Evolutionary conservation across 306 rosid genomes (phyloP).

Genomic region (Lotus japonicus): DNA sequence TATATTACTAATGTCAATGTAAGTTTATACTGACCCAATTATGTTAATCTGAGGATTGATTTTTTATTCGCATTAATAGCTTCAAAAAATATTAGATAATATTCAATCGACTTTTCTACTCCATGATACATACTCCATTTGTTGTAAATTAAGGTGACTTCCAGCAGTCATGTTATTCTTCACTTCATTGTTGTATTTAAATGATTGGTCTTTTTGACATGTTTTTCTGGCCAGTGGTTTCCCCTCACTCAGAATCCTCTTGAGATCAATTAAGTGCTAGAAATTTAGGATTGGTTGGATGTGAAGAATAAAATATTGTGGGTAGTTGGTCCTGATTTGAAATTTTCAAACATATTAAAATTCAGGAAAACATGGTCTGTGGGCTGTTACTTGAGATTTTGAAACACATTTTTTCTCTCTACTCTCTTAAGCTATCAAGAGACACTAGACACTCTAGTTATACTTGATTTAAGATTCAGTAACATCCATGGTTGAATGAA

Average conservation of each 20-base stretch:
- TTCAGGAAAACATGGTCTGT: not conserved
- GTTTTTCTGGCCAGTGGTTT: not conserved
- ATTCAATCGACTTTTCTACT: not conserved
- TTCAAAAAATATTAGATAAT: not conserved
- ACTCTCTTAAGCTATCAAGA: not conserved
- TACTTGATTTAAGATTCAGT: not conserved
- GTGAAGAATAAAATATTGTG: not conserved
- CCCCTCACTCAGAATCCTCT: not conserved
- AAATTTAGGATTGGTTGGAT: not conserved
- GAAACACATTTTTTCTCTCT: not conserved
- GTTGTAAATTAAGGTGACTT: not conserved
- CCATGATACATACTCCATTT: not conserved
- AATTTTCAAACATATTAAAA: not conserved
- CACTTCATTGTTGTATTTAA: not conserved
- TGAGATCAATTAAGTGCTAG: not conserved
- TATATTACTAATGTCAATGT: slow-evolving; percentile 74
- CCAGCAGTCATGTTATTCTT: not conserved
- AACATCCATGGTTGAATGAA: not conserved
- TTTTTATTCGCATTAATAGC: slow-evolving; percentile 1
- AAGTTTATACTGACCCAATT: slow-evolving; percentile 32
- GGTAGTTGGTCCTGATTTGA: not conserved
- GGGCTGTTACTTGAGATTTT: not conserved
- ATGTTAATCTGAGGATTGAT: not conserved
- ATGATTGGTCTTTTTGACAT: not conserved
- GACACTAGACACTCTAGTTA: not conserved